Base-by-base conservation (phyloP, 192 early-diverging fungal species). In the Backusella australiensis region DNA sequence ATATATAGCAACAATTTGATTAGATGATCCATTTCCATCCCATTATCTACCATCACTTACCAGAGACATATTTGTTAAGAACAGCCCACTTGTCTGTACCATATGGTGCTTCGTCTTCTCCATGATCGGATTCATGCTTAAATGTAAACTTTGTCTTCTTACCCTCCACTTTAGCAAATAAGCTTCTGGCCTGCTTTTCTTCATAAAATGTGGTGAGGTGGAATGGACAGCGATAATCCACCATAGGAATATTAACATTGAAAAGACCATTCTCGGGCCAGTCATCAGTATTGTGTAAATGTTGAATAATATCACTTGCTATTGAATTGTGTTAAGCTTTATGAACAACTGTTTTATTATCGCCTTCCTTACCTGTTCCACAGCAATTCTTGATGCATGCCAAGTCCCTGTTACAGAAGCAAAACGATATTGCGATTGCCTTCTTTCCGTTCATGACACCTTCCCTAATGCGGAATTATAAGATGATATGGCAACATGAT, bases 191-290 rank as follows among this genome's bases (percentile, higher is more conserved):
- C 12, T 63, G 21, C 23, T 63, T 46, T 11, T 67, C 73, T 23
- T 68, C 29, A 14, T 78, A 53, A 34, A 82, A 46, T 21, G 12
- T 69, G 19, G 80, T 82, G 23, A 82, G 19, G 38, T 82, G 46
- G 19, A 78, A 68, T 42, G 77, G 77, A 34, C 76, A 80, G 1
- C 52, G 74, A 35, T 68, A 34, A 3, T 74, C 77, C 2, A 83
- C 72, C 69, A 86, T 46, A n/a, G 85, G 85, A 14, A 86, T 77
- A 63, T 86, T 86, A 41, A 86, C 69, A 23, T 86, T 86, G 52
- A 78, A 86, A 8, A 86, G 67, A 3, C 76, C 84, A 67, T 21
- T 36, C 9, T 53, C 70, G 19, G 80, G 76, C 79, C 83, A 83
- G 34, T 77, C 35, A 34, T 79, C 42, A 4, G 46, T 56, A 14